Conservation (phyloP, 352 stramenopile genomes). For the Thalassiosira oceanica region DNA sequence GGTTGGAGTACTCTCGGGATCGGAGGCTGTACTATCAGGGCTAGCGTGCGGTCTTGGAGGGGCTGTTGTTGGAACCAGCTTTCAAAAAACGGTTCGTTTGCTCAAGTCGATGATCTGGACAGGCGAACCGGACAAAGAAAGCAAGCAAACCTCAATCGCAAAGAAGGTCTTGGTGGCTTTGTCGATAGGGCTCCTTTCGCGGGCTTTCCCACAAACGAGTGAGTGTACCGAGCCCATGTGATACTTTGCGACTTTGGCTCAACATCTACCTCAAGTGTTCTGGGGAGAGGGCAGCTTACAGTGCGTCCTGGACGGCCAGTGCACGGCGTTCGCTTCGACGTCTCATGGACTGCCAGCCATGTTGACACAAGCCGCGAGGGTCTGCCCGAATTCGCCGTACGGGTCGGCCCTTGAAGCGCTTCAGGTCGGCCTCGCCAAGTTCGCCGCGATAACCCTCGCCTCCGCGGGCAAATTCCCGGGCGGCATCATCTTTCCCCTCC, state of each 20-base stretch:
- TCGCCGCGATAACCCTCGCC: conserved; percentile 56
- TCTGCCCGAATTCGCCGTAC: conserved; percentile 54
- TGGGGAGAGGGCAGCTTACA: conserved; percentile 70
- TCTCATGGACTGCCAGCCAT: conserved; percentile 43
- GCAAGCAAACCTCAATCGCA: conserved; percentile 26
- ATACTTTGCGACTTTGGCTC: no score
- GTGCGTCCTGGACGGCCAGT: conserved; percentile 54
- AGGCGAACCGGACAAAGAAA: conserved; percentile 3
- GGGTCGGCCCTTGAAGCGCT: conserved; percentile 23
- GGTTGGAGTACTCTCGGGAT: conserved; percentile 31
- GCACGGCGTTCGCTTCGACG: conserved; percentile 52
- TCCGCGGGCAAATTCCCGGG: conserved; percentile 54
- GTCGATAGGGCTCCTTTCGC: conserved; percentile 43
- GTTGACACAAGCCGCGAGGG: conserved; percentile 39
- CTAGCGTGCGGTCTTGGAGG: conserved; percentile 46
- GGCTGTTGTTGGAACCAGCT: conserved; percentile 52
- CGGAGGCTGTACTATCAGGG: conserved; percentile 34
- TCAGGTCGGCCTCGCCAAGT: conserved; percentile 64
- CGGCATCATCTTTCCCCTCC: conserved; percentile 72
- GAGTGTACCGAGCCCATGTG: no score
- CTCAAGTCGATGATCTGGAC: conserved; percentile 49
- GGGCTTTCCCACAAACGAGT: conserved; percentile 60
- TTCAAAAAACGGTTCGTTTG: conserved; percentile 48
- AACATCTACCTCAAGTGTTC: no score
- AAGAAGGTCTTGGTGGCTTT: conserved; percentile 53